Evolutionary conservation across 208 protist species (phyloP).

Genomic region (Acanthamoeba healyi): DNA sequence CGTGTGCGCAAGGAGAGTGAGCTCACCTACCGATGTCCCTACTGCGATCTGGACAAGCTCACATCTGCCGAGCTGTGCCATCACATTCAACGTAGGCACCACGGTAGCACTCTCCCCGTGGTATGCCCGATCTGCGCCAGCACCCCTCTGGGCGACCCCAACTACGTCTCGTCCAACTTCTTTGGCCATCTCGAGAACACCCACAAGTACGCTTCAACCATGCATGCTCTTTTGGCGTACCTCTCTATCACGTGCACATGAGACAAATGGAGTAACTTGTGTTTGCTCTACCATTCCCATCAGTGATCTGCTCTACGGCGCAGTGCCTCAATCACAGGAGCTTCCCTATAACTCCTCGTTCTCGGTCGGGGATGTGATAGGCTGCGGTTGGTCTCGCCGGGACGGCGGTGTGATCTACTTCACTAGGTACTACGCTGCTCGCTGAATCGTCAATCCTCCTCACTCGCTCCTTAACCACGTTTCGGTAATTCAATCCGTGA

Average conservation of each 20-base stretch:
- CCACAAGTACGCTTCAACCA: neutral
- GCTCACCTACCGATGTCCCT: constrained; percentile 34
- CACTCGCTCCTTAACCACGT: neutral
- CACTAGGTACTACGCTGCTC: constrained; percentile 50
- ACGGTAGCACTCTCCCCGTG: constrained; percentile 38
- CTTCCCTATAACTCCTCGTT: constrained; percentile 53
- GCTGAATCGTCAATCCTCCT: neutral
- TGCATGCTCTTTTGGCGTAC: neutral
- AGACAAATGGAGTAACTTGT: neutral
- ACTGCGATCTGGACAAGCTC: constrained; percentile 39
- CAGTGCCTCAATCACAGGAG: constrained; percentile 46
- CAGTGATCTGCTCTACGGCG: constrained; percentile 59
- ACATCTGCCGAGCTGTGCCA: constrained; percentile 50
- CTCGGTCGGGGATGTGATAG: constrained; percentile 73
- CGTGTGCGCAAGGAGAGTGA: neutral
- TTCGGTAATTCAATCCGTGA: neutral
- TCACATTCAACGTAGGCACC: constrained; percentile 24
- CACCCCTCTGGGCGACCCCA: constrained; percentile 59
- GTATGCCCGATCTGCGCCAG: constrained; percentile 57
- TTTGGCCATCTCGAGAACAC: constrained; percentile 50
- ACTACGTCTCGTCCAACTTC: constrained; percentile 62
- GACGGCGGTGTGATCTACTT: constrained; percentile 67
- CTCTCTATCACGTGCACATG: neutral
- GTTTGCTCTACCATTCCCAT: neutral
- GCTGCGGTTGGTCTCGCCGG: constrained; percentile 74